These are phyloP conservation scores for Candida pini DNA, from an alignment of 805 yeast genomes.

Conservation along the genomic window DNA sequence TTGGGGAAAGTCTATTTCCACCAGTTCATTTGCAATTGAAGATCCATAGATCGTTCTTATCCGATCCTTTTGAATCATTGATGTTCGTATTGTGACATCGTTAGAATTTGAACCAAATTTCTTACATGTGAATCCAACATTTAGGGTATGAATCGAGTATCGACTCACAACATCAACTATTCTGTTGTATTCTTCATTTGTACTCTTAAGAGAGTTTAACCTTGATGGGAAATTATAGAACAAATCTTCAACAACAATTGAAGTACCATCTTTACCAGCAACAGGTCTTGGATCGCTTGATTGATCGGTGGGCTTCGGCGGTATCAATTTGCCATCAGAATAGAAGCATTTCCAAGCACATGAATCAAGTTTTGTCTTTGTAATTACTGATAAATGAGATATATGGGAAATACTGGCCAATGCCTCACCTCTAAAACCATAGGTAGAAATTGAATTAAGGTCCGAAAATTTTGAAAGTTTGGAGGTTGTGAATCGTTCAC, in stretches of 20 bases:
- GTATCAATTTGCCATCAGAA: slow-evolving; percentile 55
- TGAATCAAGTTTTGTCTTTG: slow-evolving; percentile 54
- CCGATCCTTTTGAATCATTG: slow-evolving; percentile 52
- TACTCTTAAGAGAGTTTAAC: slow-evolving; percentile 54
- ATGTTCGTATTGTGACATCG: slow-evolving; percentile 53
- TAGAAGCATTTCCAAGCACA: slow-evolving; percentile 74
- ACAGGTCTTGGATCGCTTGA: slow-evolving; percentile 54
- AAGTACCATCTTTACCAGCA: slow-evolving; percentile 89
- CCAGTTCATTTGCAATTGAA: slow-evolving; percentile 56
- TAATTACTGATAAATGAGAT: slow-evolving; percentile 71
- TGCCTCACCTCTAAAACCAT: slow-evolving; percentile 97
- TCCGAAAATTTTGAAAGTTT: slow-evolving; percentile 75
- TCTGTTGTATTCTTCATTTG: slow-evolving; percentile 68
- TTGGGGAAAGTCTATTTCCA: slow-evolving; percentile 39
- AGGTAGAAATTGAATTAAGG: slow-evolving; percentile 61
- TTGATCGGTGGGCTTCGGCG: slow-evolving; percentile 32
- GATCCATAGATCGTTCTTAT: slow-evolving; percentile 72
- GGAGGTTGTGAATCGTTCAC: slow-evolving; percentile 90
- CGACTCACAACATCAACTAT: slow-evolving; percentile 79
- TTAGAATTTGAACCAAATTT: slow-evolving; percentile 71
- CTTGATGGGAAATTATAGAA: slow-evolving; percentile 87
- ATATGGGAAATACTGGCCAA: slow-evolving; percentile 91
- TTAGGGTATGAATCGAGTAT: slow-evolving; percentile 69
- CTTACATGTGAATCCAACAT: slow-evolving; percentile 75
- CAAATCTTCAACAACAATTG: slow-evolving; percentile 76